A percentile compares a stretch with the other conserved stretches of the same genome.
Conservation (phyloP, 2,329 filamentous ascomycete species). For the Raffaelea albimanens region DNA sequence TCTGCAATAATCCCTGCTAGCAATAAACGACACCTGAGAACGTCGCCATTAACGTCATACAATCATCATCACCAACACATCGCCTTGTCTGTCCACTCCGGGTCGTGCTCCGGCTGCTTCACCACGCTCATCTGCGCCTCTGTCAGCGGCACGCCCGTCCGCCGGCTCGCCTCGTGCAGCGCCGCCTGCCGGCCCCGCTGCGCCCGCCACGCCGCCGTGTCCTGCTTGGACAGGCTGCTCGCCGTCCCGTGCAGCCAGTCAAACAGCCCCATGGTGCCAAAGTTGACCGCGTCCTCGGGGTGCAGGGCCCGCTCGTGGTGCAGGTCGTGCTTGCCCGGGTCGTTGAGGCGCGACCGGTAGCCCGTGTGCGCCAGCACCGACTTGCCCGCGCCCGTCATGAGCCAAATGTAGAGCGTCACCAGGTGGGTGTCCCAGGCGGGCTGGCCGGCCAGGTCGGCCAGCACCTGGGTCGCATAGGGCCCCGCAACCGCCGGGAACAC, state of each 20-base stretch:
- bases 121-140: neutral
- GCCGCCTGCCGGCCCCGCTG: neutral
- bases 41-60: too few relatives aligned
- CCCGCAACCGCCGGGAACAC: neutral
- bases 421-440: neutral
- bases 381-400: neutral
- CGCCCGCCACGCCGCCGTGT: neutral
- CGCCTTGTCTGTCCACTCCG: neutral
- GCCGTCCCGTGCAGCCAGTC: neutral
- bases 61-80: too few relatives aligned
- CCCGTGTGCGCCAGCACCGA: slow-evolving; percentile 1
- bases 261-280: neutral
- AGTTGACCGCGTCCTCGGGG: neutral
- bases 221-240: neutral
- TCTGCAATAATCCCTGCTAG: too few relatives aligned
- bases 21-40: too few relatives aligned
- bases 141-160: neutral
- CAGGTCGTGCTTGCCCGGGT: neutral
- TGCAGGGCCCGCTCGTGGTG: neutral
- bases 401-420: neutral
- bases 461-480: neutral
- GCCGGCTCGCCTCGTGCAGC: neutral
- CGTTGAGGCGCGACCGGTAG: neutral
- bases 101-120: neutral
- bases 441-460: neutral